Conservation (phyloP, 345 rosid genomes). For the Carallia pectinifolia region DNA sequence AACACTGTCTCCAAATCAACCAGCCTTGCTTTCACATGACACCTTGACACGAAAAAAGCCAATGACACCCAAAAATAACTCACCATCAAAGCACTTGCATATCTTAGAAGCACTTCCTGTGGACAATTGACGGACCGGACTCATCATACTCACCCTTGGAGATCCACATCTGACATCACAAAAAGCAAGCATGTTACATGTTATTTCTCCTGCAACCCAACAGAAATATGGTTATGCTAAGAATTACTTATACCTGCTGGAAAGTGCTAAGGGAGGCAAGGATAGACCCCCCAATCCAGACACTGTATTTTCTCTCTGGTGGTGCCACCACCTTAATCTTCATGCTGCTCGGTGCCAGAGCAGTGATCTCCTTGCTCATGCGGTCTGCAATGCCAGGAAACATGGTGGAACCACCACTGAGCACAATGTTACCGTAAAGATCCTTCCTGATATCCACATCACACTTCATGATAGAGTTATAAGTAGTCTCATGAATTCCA, state of each 20-base stretch:
- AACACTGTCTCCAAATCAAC: constrained; percentile 22
- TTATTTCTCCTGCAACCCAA: neutral
- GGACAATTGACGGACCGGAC: constrained; percentile 55
- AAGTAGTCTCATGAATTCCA: constrained; percentile 64
- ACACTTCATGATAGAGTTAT: constrained; percentile 65
- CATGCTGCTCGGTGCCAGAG: constrained; percentile 73
- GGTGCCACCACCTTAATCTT: constrained; percentile 62
- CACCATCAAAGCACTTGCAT: constrained; percentile 27
- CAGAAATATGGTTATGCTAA: neutral
- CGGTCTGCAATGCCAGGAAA: constrained; percentile 62
- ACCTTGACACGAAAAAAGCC: constrained; percentile 24
- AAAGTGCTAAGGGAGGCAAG: constrained; percentile 2
- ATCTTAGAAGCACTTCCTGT: constrained; percentile 55
- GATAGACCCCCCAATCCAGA: constrained; percentile 60
- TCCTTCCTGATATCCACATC: constrained; percentile 69
- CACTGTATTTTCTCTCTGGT: constrained; percentile 63
- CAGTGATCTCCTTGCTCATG: constrained; percentile 65
- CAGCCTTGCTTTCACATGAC: constrained; percentile 32
- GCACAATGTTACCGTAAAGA: constrained; percentile 60
- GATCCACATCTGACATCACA: constrained; percentile 45
- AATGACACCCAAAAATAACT: constrained; percentile 29
- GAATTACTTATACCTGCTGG: neutral
- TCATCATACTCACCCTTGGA: constrained; percentile 56
- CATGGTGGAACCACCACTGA: constrained; percentile 62
- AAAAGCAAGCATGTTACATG: constrained; percentile 7